A percentile compares a stretch with the other conserved stretches of the same genome.
These are phyloP conservation scores for Xylariaceae sp. DNA, from an alignment of 2,329 filamentous ascomycete genomes.

Conservation along the genomic window DNA sequence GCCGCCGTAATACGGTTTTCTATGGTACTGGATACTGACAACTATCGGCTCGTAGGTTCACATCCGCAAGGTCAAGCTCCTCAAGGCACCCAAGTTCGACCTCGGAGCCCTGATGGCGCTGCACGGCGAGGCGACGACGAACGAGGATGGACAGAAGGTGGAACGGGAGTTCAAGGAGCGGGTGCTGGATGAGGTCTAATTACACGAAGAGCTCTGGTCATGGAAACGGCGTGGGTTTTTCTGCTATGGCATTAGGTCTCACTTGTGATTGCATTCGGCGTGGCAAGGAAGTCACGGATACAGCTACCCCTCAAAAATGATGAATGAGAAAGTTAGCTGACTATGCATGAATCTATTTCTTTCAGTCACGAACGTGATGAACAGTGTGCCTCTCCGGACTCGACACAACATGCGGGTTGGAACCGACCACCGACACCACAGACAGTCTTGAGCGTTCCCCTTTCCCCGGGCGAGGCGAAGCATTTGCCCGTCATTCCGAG, in stretches of 20 bases:
- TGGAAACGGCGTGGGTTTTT: slow-evolving; percentile 45
- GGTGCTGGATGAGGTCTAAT: slow-evolving; percentile 91
- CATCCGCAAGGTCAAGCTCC: slow-evolving; percentile 99
- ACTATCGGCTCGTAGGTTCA: slow-evolving; percentile 65
- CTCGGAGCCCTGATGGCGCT: slow-evolving; percentile 92
- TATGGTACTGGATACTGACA: slow-evolving; percentile 33
- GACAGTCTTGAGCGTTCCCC: background rate
- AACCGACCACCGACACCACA: background rate
- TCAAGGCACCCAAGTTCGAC: slow-evolving; percentile 99
- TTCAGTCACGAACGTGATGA: slow-evolving; percentile 15
- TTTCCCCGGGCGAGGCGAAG: too few relatives aligned
- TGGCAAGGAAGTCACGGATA: slow-evolving; percentile 41
- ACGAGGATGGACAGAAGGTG: slow-evolving; percentile 97
- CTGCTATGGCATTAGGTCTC: slow-evolving; percentile 44
- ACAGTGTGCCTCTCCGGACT: background rate
- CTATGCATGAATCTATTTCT: slow-evolving; percentile 22
- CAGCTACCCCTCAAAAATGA: slow-evolving; percentile 34
- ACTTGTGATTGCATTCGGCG: slow-evolving; percentile 47
- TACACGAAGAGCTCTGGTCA: slow-evolving; percentile 37
- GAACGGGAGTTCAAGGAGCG: slow-evolving; percentile 99
- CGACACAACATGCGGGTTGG: background rate
- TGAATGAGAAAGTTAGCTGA: slow-evolving; percentile 38
- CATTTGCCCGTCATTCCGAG: too few relatives aligned
- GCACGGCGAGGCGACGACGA: slow-evolving; percentile 93
- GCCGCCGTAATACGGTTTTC: background rate